Evolutionary conservation across 495 filamentous ascomycete genomes (phyloP).

Genomic region (Haplographium delicatum): DNA sequence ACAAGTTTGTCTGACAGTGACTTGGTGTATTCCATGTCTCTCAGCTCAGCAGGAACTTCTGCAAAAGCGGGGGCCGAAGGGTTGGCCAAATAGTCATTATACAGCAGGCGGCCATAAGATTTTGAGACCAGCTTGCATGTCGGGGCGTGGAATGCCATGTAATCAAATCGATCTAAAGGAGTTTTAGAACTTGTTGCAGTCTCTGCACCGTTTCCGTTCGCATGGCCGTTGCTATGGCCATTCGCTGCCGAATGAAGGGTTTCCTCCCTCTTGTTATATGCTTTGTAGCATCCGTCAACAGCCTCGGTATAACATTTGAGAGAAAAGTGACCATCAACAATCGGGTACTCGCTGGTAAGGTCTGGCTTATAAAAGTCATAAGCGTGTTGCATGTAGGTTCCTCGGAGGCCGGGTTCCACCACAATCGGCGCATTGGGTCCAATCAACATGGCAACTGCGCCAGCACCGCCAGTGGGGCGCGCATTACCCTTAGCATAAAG

Average conservation of each 20-base stretch:
- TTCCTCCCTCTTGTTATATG: conserved; percentile 81
- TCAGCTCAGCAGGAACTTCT: conserved; percentile 80
- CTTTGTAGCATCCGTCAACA: conserved; percentile 93
- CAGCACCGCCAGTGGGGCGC: conserved; percentile 91
- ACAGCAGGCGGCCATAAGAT: conserved; percentile 89
- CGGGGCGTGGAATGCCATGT: conserved; percentile 91
- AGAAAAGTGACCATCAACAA: conserved; percentile 95
- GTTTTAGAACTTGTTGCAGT: conserved; percentile 50
- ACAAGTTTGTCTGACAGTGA: conserved; percentile 89
- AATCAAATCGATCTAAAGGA: conserved; percentile 87
- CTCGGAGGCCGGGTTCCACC: conserved; percentile 87
- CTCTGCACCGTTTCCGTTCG: conserved; percentile 49
- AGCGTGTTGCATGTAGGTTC: conserved; percentile 87
- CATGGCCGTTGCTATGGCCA: conserved; percentile 48
- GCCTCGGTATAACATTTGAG: conserved; percentile 94
- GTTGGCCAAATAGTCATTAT: conserved; percentile 89
- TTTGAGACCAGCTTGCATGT: conserved; percentile 98
- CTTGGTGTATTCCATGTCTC: conserved; percentile 75
- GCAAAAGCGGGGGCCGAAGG: conserved; percentile 73
- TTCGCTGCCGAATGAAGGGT: conserved; percentile 52
- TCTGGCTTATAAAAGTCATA: conserved; percentile 99
- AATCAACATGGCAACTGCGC: conserved; percentile 89
- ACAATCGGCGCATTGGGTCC: conserved; percentile 90
- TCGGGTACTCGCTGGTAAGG: conserved; percentile 93
- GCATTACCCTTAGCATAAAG: conserved; percentile 96